phyloP scores from a whole-genome alignment of 495 filamentous ascomycete genomes.

The Venustampulla echinocandica region DNA sequence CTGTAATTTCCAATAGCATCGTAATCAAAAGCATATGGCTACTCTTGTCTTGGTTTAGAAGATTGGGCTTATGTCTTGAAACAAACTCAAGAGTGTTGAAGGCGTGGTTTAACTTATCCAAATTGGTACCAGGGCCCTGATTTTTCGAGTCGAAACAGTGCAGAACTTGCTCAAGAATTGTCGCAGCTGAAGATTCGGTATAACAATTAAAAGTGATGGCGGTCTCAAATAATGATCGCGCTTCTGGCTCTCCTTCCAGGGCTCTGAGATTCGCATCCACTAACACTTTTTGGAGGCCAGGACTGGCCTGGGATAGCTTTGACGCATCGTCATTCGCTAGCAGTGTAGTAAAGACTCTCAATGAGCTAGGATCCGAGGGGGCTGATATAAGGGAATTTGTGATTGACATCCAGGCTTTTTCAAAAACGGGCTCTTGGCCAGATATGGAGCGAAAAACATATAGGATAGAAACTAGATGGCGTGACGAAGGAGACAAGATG shows the following conservation, averaged over 20 bases:
- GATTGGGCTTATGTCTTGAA: constrained; percentile 25
- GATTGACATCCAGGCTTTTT: constrained; percentile 9
- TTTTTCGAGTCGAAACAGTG: constrained; percentile 9
- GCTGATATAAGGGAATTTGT: constrained; percentile 1
- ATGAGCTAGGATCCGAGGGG: constrained; percentile 2
- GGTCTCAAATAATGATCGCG: constrained; percentile 33
- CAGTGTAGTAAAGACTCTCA: constrained; percentile 29
- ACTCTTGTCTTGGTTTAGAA: constrained; percentile 27
- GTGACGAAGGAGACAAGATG: constrained; percentile 14
- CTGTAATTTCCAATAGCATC: constrained; percentile 35
- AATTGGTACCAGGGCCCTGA: background rate
- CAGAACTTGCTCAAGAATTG: constrained; percentile 26
- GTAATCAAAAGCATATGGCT: constrained; percentile 34
- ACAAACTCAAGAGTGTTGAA: constrained; percentile 34
- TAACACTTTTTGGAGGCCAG: constrained; percentile 33
- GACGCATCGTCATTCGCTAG: constrained; percentile 29
- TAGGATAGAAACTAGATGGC: constrained; percentile 10
- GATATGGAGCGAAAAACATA: constrained; percentile 6
- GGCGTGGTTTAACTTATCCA: constrained; percentile 10
- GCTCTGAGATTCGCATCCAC: constrained; percentile 6
- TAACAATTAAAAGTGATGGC: constrained; percentile 29
- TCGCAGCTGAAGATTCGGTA: constrained; percentile 17
- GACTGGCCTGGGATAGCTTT: constrained; percentile 21
- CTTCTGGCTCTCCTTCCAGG: constrained; percentile 7
- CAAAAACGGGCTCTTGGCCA: constrained; percentile 1